Percentiles rank a stretch among this genome's conserved stretches.
Conservation (phyloP, 2,329 filamentous ascomycete genomes). For the Aspergillus ochraceoroseus region DNA sequence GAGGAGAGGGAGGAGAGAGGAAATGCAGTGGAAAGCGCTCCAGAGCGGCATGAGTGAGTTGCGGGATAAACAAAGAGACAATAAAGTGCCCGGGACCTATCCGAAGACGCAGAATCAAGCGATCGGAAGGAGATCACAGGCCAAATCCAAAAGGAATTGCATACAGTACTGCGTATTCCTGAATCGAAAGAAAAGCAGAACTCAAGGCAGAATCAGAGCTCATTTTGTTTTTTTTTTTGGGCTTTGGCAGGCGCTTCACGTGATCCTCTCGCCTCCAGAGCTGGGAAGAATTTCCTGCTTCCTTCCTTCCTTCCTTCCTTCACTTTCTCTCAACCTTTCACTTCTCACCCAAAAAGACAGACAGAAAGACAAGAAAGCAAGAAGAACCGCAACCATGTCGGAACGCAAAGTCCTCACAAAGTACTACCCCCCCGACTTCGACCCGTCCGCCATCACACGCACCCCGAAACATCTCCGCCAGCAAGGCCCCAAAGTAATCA, state of each 20-base stretch:
- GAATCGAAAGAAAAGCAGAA: no score
- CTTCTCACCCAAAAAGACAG: no score
- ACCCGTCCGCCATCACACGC: conserved; percentile 73
- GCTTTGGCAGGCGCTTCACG: no score
- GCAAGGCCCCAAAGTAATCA: conserved; percentile 73
- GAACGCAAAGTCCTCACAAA: conserved; percentile 50
- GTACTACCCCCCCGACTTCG: conserved; percentile 72
- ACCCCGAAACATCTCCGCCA: conserved; percentile 54
- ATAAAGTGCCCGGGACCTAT: neutral
- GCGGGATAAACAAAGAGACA: conserved; percentile 11
- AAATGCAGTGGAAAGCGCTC: neutral
- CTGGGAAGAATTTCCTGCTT: no score
- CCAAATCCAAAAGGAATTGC: no score
- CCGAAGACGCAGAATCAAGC: neutral
- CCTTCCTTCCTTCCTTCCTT: neutral
- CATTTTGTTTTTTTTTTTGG: no score
- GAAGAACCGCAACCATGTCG: conserved; percentile 57
- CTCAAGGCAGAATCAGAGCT: no score
- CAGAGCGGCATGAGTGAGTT: conserved; percentile 5
- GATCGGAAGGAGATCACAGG: neutral
- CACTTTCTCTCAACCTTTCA: neutral
- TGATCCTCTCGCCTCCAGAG: no score
- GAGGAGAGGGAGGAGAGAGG: neutral
- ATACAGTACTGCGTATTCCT: no score
- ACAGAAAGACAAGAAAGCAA: neutral